These are phyloP conservation scores for Fusarium sp. DNA, from an alignment of 2,329 filamentous ascomycete species.

Conservation along the genomic window DNA sequence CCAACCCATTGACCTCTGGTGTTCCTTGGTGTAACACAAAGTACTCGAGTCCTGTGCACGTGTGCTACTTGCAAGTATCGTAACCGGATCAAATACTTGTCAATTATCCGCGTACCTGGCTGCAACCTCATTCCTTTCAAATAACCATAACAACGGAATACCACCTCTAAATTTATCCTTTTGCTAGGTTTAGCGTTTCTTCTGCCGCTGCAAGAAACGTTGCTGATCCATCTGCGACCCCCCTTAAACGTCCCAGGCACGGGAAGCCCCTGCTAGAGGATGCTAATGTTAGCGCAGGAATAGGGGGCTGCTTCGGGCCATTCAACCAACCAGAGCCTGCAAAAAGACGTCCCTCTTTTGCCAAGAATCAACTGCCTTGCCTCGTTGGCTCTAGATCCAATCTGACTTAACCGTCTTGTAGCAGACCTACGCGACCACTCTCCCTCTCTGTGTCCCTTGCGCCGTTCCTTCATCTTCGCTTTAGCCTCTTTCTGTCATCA, in stretches of 20 bases:
- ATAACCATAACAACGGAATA: not conserved
- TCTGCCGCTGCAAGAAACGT: too few species aligned
- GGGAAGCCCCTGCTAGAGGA: slow-evolving; percentile 11
- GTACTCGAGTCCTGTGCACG: not conserved
- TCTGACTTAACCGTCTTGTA: not conserved
- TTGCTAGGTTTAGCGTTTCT: not conserved
- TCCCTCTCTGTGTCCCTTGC: not conserved
- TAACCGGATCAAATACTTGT: not conserved
- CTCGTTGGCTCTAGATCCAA: not conserved
- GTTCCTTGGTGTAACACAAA: not conserved
- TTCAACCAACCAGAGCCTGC: slow-evolving; percentile 23
- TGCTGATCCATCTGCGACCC: not conserved
- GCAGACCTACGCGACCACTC: not conserved
- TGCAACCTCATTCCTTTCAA: not conserved
- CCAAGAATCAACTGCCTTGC: slow-evolving; percentile 1
- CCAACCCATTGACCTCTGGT: not conserved
- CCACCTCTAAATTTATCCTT: slow-evolving; percentile 3
- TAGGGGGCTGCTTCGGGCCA: not conserved
- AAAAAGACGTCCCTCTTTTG: not conserved
- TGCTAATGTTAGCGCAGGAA: slow-evolving; percentile 14
- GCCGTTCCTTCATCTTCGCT: not conserved
- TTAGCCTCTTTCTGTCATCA: not conserved
- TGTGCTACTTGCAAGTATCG: not conserved
- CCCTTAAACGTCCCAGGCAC: not conserved
- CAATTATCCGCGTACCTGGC: not conserved